phyloP scores from a whole-genome alignment of 148 eudicot species.

The Persicaria tinctoria region DNA sequence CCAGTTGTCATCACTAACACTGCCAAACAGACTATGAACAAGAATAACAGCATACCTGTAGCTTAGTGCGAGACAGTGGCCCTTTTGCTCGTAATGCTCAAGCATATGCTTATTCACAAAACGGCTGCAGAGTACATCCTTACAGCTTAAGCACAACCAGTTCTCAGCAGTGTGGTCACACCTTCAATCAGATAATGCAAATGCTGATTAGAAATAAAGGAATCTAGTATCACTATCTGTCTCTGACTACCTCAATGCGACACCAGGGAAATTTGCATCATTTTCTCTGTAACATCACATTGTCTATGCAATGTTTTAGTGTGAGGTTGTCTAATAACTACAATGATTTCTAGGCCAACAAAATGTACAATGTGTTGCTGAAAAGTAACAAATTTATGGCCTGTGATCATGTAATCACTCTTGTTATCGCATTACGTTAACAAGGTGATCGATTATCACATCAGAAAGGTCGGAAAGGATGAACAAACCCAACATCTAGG shows the following conservation, averaged over 20 bases:
- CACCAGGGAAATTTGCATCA: background rate
- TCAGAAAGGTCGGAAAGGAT: background rate
- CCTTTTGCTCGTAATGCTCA: constrained; percentile 51
- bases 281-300: too few species aligned
- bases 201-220: background rate
- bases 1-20: background rate
- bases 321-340: too few species aligned
- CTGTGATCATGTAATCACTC: background rate
- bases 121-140: constrained; percentile 85
- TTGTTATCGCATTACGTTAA: background rate
- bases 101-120: constrained; percentile 91
- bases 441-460: background rate
- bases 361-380: background rate
- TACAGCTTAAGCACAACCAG: constrained; percentile 83
- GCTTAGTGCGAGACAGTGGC: constrained; percentile 76
- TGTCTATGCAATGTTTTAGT: too few species aligned
- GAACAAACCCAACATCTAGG: background rate
- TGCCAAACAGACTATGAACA: background rate
- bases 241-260: background rate
- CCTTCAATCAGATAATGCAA: constrained; percentile 31
- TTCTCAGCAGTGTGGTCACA: constrained; percentile 79
- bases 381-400: background rate
- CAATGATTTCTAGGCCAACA: too few species aligned
- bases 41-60: constrained; percentile 44
- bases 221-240: background rate